Percentiles rank a stretch among this genome's conserved stretches.
Evolutionary conservation across 805 yeast species (phyloP).

Genomic region (Metschnikowia noctiluminum): DNA sequence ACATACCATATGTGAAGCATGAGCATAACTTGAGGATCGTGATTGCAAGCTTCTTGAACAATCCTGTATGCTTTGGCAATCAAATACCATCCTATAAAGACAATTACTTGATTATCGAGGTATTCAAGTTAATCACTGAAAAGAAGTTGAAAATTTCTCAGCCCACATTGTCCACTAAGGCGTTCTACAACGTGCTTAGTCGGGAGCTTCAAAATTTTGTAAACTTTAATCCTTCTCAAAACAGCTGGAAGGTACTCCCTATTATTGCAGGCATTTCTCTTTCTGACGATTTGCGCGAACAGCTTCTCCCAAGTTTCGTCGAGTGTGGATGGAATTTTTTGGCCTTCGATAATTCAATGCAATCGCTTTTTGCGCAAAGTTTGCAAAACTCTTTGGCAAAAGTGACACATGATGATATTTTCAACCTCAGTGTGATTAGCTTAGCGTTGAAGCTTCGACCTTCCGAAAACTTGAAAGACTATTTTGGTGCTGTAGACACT

Average conservation of each 20-base stretch:
- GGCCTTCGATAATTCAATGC: slow-evolving; percentile 31
- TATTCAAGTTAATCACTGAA: slow-evolving; percentile 43
- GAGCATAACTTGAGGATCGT: slow-evolving; percentile 45
- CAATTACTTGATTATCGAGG: slow-evolving; percentile 43
- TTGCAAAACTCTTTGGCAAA: slow-evolving; percentile 24
- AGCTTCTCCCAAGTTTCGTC: slow-evolving; percentile 25
- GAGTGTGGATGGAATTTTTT: slow-evolving; percentile 32
- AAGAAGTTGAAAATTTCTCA: slow-evolving; percentile 45
- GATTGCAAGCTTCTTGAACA: slow-evolving; percentile 42
- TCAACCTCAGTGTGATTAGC: slow-evolving; percentile 32
- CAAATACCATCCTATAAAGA: slow-evolving; percentile 25
- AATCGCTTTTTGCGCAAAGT: slow-evolving; percentile 27
- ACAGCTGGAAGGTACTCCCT: slow-evolving; percentile 48
- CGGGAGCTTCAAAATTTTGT: slow-evolving; percentile 34
- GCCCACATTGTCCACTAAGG: slow-evolving; percentile 46
- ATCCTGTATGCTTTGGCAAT: slow-evolving; percentile 31
- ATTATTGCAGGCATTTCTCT: slow-evolving; percentile 44
- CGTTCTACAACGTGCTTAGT: slow-evolving; percentile 38
- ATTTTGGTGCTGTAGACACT: slow-evolving; percentile 19
- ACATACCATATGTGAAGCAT: slow-evolving; percentile 48
- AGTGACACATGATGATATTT: slow-evolving; percentile 19
- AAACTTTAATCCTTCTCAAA: slow-evolving; percentile 24
- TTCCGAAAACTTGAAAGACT: slow-evolving; percentile 21
- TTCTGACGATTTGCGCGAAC: slow-evolving; percentile 34
- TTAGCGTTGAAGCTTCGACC: slow-evolving; percentile 31